phyloP scores from a whole-genome alignment of 495 filamentous ascomycete genomes.

The Penicillium angulare region DNA sequence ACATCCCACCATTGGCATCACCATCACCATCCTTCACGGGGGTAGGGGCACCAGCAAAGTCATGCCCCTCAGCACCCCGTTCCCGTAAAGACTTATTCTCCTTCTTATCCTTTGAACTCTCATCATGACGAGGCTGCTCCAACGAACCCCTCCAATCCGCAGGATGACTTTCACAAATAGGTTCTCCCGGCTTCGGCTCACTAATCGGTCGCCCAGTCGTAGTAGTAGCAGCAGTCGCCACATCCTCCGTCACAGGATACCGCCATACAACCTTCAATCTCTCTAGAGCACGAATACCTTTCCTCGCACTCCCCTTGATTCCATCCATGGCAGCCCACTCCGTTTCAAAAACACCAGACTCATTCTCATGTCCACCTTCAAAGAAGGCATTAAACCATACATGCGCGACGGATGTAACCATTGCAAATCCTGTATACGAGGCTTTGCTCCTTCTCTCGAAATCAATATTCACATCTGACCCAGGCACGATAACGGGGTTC shows the following conservation, averaged over 20 bases:
- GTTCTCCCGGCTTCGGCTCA: constrained; percentile 58
- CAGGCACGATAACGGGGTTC: constrained; percentile 64
- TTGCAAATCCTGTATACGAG: constrained; percentile 69
- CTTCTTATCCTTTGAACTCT: neutral
- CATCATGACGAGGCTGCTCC: neutral
- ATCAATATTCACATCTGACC: constrained; percentile 85
- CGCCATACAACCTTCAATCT: constrained; percentile 85
- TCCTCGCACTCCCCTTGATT: constrained; percentile 74
- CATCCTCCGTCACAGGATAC: constrained; percentile 24
- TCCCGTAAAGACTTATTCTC: constrained; percentile 6
- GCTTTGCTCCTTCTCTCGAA: constrained; percentile 79
- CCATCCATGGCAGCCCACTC: constrained; percentile 68
- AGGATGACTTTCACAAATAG: constrained; percentile 62
- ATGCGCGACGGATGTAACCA: constrained; percentile 90
- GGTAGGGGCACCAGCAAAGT: too few relatives aligned
- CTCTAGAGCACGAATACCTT: constrained; percentile 80
- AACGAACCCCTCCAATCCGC: constrained; percentile 67
- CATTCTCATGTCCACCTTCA: constrained; percentile 70
- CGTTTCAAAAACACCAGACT: constrained; percentile 61
- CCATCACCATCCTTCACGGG: too few relatives aligned
- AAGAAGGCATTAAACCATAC: constrained; percentile 97
- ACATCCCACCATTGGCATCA: too few relatives aligned
- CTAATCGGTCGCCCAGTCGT: constrained; percentile 45
- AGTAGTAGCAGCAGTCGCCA: constrained; percentile 14
- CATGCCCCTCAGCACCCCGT: neutral